Conservation (phyloP, 2,329 filamentous ascomycete species). For the Alternaria hordeiaustralica region DNA sequence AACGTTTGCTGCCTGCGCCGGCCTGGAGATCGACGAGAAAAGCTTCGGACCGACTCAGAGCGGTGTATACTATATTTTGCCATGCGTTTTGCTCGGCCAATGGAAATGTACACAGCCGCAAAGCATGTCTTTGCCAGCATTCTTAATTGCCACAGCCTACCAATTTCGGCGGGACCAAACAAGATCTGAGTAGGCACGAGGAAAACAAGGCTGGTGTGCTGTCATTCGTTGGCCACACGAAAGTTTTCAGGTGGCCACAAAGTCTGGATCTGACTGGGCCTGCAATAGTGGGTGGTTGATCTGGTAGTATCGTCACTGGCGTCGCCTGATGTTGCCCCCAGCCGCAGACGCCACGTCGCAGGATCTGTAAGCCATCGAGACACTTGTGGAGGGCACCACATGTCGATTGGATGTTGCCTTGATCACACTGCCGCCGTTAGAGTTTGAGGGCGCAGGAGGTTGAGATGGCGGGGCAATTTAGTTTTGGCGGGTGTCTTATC, state of each 20-base stretch:
- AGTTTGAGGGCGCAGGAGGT: conserved; percentile 12
- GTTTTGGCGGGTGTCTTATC: conserved; percentile 6
- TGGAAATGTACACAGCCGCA: conserved; percentile 1
- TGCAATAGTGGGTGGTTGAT: conserved; percentile 14
- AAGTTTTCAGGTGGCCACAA: conserved; percentile 8
- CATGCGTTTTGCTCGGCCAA: conserved; percentile 17
- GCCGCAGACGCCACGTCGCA: conserved; percentile 21
- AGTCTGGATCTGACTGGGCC: conserved; percentile 30
- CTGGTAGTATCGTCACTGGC: conserved; percentile 3
- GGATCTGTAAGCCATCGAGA: conserved; percentile 13
- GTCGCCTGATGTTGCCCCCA: conserved; percentile 8
- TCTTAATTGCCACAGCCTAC: neutral
- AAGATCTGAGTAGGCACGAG: conserved; percentile 21
- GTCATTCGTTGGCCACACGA: conserved; percentile 23
- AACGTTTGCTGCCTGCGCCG: conserved; percentile 22
- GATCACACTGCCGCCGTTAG: conserved; percentile 13
- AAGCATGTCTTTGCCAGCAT: conserved; percentile 3
- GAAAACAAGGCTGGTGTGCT: conserved; percentile 30
- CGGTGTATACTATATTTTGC: conserved; percentile 25
- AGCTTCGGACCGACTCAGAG: conserved; percentile 18
- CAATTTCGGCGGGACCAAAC: conserved; percentile 1
- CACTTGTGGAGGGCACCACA: neutral
- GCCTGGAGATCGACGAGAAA: neutral
- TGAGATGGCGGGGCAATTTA: conserved; percentile 11
- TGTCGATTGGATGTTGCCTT: conserved; percentile 10